phyloP scores from a whole-genome alignment of 2,329 filamentous ascomycete species.

The Nannizzia gypsea region DNA sequence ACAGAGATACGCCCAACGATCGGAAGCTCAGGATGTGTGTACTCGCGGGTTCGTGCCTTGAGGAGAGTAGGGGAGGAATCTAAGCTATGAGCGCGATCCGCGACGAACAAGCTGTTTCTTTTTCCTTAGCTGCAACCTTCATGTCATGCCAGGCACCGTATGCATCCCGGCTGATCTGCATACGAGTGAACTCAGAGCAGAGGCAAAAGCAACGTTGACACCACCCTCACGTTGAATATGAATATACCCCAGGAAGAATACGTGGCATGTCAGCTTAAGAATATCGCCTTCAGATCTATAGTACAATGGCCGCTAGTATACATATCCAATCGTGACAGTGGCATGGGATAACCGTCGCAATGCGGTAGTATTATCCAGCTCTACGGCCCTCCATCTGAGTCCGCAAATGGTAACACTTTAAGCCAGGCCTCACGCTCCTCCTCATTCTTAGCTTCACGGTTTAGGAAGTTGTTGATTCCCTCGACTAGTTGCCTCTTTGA shows the following conservation, averaged over 20 bases:
- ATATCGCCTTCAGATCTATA: too few relatives aligned
- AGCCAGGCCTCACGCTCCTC: slow-evolving; percentile 17
- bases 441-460: slow-evolving; percentile 18
- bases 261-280: too few relatives aligned
- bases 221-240: background rate
- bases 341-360: too few relatives aligned
- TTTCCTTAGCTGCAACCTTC: background rate
- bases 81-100: too few relatives aligned
- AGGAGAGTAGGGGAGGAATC: too few relatives aligned
- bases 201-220: background rate
- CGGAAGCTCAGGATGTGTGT: too few relatives aligned
- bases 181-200: background rate
- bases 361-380: too few relatives aligned
- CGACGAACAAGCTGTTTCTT: background rate
- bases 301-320: too few relatives aligned
- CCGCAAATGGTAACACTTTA: slow-evolving; percentile 15
- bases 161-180: background rate
- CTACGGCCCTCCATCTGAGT: background rate
- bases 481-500: slow-evolving; percentile 18
- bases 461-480: slow-evolving; percentile 16
- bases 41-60: too few relatives aligned
- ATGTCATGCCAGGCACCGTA: background rate
- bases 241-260: background rate
- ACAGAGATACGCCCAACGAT: too few relatives aligned
- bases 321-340: too few relatives aligned